A percentile compares a stretch with the other conserved stretches of the same genome.
phyloP scores from a whole-genome alignment of 495 filamentous ascomycete genomes.

The Trichoderma orchidacearum region DNA sequence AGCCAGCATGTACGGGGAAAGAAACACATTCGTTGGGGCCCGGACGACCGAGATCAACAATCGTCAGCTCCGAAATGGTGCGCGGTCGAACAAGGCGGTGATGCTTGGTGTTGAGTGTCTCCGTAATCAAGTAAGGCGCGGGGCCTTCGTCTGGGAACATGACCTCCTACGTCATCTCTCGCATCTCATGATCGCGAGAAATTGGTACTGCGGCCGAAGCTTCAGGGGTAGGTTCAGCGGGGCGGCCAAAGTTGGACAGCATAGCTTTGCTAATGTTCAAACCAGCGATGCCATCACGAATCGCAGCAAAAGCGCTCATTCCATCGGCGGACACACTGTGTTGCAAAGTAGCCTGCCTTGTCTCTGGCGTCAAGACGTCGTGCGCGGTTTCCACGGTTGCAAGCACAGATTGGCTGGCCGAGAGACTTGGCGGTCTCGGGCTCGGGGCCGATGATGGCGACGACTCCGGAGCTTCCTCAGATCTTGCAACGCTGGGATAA shows the following conservation, averaged over 20 bases:
- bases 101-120: not conserved
- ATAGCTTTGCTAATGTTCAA: constrained; percentile 24
- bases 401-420: constrained; percentile 26
- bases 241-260: constrained; percentile 9
- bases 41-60: not conserved
- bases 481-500: not conserved
- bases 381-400: constrained; percentile 25
- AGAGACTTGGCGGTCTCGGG: constrained; percentile 20
- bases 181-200: constrained; percentile 16
- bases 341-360: constrained; percentile 17
- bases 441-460: constrained; percentile 12
- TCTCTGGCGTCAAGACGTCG: constrained; percentile 21
- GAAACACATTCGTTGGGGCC: not conserved
- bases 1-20: too few species aligned
- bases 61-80: not conserved
- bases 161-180: constrained; percentile 13
- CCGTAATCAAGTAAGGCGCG: not conserved
- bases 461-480: constrained; percentile 6
- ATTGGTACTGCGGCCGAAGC: not conserved
- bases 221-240: not conserved
- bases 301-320: constrained; percentile 20
- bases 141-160: not conserved
- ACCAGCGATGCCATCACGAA: constrained; percentile 34
- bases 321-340: constrained; percentile 27
- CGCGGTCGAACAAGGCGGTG: not conserved